phyloP scores from a whole-genome alignment of 2,329 filamentous ascomycete species.

The Zarea fungicola region DNA sequence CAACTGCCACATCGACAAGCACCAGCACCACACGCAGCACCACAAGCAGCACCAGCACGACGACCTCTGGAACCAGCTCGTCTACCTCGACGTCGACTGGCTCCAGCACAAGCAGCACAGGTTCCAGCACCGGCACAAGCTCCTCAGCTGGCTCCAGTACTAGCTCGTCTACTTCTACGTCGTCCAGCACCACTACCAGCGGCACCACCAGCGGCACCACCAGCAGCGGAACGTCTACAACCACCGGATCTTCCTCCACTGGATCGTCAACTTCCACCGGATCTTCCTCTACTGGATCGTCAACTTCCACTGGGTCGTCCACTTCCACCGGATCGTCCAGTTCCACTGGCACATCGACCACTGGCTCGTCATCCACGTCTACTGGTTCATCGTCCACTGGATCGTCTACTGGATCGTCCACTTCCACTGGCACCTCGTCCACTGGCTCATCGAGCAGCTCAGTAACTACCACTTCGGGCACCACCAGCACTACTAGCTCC shows the following conservation, averaged over 20 bases:
- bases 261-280: no score
- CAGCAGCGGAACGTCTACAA: not conserved
- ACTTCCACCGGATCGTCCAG: no score
- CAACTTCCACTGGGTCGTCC: no score
- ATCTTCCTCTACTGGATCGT: no score
- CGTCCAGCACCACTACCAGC: not conserved
- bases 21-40: not conserved
- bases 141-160: not conserved
- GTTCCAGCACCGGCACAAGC: not conserved
- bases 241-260: not conserved
- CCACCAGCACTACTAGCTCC: not conserved
- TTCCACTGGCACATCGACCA: no score
- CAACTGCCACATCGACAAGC: not conserved
- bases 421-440: no score
- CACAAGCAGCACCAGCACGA: not conserved
- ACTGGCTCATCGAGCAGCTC: no score
- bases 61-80: not conserved
- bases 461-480: no score
- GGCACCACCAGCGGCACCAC: not conserved
- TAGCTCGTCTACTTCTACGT: not conserved
- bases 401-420: no score
- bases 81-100: conserved; percentile 1
- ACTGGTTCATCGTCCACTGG: no score
- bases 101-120: not conserved
- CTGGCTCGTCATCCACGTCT: no score